Percentiles rank a stretch among this genome's conserved stretches.
These are phyloP conservation scores for Gonium pectorale DNA, from an alignment of 139 green algal genomes.

Conservation along the genomic window DNA sequence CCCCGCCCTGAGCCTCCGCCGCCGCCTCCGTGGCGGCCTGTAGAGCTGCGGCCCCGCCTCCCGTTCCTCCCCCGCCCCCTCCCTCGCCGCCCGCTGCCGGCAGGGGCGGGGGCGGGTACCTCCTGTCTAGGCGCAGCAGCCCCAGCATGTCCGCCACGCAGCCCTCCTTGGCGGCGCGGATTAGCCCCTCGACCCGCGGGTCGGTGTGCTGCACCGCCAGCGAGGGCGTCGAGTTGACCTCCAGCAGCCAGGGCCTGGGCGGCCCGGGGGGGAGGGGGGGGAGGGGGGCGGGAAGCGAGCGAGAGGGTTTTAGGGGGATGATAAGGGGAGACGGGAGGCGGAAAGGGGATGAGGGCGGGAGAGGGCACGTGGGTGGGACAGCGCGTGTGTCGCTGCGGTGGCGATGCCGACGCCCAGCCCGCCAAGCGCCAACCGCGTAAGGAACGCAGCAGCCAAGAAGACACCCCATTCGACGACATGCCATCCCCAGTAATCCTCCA, in stretches of 20 bases:
- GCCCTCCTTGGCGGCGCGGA: constrained; percentile 21
- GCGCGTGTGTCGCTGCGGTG: no score
- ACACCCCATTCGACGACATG: no score
- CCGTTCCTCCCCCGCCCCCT: neutral
- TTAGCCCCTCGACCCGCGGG: constrained; percentile 14
- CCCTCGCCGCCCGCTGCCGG: neutral
- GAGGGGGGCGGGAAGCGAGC: neutral
- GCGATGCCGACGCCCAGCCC: no score
- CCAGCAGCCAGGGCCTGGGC: constrained; percentile 39
- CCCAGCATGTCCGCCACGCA: constrained; percentile 56
- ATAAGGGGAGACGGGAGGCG: no score
- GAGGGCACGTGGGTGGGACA: no score
- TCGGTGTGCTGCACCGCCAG: constrained; percentile 62
- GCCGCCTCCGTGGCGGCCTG: no score
- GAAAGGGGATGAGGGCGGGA: no score
- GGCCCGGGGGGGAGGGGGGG: neutral
- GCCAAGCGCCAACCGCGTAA: no score
- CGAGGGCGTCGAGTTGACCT: constrained; percentile 71
- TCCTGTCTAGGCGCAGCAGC: constrained; percentile 21
- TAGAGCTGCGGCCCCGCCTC: neutral
- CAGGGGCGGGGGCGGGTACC: constrained; percentile 18
- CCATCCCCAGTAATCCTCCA: no score
- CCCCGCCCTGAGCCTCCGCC: no score
- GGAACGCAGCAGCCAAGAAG: no score
- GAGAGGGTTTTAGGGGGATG: no score